phyloP scores from a whole-genome alignment of 2,329 filamentous ascomycete genomes.

The Tricladium varicosporioides region DNA sequence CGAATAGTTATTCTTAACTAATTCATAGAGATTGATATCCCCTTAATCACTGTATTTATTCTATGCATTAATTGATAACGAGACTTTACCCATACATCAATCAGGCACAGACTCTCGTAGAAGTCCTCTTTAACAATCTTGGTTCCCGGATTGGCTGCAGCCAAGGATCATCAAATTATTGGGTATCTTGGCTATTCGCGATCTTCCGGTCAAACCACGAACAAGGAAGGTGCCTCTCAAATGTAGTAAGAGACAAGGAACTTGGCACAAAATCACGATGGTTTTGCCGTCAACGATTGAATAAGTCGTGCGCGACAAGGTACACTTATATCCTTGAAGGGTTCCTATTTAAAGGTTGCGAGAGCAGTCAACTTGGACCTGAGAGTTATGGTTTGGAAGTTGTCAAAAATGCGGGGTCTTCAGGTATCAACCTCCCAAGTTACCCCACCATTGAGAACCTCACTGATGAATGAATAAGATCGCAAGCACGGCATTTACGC shows the following conservation, averaged over 20 bases:
- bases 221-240: not conserved
- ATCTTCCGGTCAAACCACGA: not conserved
- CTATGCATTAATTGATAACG: too few relatives aligned
- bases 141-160: too few relatives aligned
- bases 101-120: too few relatives aligned
- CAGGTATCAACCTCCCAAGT: not conserved
- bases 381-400: not conserved
- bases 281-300: not conserved
- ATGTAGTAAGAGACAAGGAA: conserved; percentile 2
- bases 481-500: not conserved
- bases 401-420: conserved; percentile 1
- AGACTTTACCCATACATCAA: too few relatives aligned
- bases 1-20: too few relatives aligned
- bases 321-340: not conserved
- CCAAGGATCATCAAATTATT: too few relatives aligned
- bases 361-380: not conserved
- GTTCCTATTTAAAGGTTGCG: not conserved
- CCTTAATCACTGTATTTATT: too few relatives aligned
- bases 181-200: not conserved
- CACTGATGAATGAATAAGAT: not conserved
- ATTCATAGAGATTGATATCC: too few relatives aligned
- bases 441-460: not conserved
- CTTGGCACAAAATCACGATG: not conserved
- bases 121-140: too few relatives aligned
- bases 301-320: not conserved